Evolutionary conservation across 108 stramenopile species (phyloP).

Genomic region (Pinguiococcus pyrenoidosus): DNA sequence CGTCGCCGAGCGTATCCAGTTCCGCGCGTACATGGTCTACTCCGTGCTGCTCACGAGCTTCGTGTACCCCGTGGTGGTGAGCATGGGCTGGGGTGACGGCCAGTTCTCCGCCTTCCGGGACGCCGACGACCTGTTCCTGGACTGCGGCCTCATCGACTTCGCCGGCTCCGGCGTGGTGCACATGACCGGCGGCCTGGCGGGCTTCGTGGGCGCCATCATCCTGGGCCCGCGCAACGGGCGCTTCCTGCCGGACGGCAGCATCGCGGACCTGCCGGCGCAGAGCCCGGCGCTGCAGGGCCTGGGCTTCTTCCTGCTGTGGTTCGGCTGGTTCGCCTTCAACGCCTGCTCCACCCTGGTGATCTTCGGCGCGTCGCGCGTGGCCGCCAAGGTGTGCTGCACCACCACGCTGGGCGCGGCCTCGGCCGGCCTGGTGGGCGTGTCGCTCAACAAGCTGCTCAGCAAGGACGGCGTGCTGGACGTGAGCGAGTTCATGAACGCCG

Average conservation of each 20-base stretch:
- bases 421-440: background rate
- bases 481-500: background rate
- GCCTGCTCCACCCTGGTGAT: slow-evolving; percentile 7
- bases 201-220: background rate
- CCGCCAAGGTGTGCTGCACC: slow-evolving; percentile 4
- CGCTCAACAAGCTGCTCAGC: background rate
- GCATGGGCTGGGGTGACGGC: slow-evolving; percentile 23
- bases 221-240: slow-evolving; percentile 4
- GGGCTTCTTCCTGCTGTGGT: slow-evolving; percentile 18
- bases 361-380: slow-evolving; percentile 3
- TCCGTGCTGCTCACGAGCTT: slow-evolving; percentile 17
- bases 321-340: slow-evolving; percentile 17
- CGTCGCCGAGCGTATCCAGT: slow-evolving; percentile 29
- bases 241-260: slow-evolving; percentile 10
- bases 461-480: background rate
- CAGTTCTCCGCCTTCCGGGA: slow-evolving; percentile 13
- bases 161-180: slow-evolving; percentile 27
- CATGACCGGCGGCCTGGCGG: slow-evolving; percentile 21
- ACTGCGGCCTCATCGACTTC: slow-evolving; percentile 28
- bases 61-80: slow-evolving; percentile 31
- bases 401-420: slow-evolving; percentile 13
- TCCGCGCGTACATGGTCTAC: slow-evolving; percentile 29
- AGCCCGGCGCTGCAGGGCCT: slow-evolving; percentile 7
- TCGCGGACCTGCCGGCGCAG: slow-evolving; percentile 5
- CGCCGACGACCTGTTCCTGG: slow-evolving; percentile 13